A percentile compares a stretch with the other conserved stretches of the same genome.
These are phyloP conservation scores for Fomitopsis palustris DNA, from an alignment of 1,284 basidiomycete genomes.

Conservation along the genomic window DNA sequence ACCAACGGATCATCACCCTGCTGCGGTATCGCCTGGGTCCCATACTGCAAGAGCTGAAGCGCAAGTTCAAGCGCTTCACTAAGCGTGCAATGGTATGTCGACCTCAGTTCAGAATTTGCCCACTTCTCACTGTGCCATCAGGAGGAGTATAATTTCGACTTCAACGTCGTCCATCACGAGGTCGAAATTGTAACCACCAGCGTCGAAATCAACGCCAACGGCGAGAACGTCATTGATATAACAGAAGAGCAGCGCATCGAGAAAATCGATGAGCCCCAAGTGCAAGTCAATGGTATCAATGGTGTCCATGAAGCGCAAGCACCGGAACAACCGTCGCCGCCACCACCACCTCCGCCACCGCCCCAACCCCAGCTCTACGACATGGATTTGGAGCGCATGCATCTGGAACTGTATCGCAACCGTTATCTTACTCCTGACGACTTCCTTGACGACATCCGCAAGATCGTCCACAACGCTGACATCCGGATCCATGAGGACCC, in stretches of 20 bases:
- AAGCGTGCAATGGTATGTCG: slow-evolving; percentile 73
- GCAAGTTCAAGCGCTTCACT: slow-evolving; percentile 91
- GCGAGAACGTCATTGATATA: slow-evolving; percentile 45
- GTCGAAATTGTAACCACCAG: slow-evolving; percentile 33
- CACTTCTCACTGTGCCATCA: slow-evolving; percentile 24
- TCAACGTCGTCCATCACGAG: slow-evolving; percentile 25
- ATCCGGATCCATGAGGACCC: slow-evolving; percentile 62
- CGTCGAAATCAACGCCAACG: slow-evolving; percentile 37
- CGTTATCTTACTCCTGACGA: slow-evolving; percentile 86
- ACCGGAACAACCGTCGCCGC: slow-evolving; percentile 3
- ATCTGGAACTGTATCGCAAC: slow-evolving; percentile 80
- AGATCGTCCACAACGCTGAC: slow-evolving; percentile 88
- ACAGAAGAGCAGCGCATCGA: slow-evolving; percentile 32
- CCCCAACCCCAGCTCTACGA: slow-evolving; percentile 53
- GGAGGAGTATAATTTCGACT: slow-evolving; percentile 72
- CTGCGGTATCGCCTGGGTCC: slow-evolving; percentile 87
- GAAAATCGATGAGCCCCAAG: slow-evolving; percentile 18
- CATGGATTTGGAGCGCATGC: slow-evolving; percentile 91
- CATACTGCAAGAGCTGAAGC: slow-evolving; percentile 85
- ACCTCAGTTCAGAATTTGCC: neutral
- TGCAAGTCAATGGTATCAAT: slow-evolving; percentile 5
- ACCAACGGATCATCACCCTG: slow-evolving; percentile 76
- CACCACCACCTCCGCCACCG: slow-evolving; percentile 15
- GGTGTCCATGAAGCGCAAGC: slow-evolving; percentile 12
- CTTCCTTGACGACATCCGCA: slow-evolving; percentile 85